Percentiles rank a stretch among this genome's conserved stretches.
Conservation (phyloP, 2,329 filamentous ascomycete genomes). For the Alternaria ventricosa region DNA sequence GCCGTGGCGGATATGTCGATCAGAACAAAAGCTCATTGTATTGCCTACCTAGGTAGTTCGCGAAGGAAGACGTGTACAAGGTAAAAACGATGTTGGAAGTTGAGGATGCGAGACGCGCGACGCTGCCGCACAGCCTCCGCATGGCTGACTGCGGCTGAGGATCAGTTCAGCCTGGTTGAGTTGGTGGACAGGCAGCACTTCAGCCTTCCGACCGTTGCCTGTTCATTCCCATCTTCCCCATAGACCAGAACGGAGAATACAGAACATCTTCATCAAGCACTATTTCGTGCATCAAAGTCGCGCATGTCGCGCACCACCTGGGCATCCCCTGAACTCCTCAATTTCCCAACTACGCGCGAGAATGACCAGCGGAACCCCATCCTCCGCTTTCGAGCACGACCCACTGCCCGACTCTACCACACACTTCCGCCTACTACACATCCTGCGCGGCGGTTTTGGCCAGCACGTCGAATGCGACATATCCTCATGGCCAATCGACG, state of each 20-base stretch:
- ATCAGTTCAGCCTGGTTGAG: neutral
- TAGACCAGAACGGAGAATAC: neutral
- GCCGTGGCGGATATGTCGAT: neutral
- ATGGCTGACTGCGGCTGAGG: neutral
- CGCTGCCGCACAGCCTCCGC: neutral
- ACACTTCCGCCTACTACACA: conserved; percentile 1
- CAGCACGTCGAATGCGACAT: conserved; percentile 3
- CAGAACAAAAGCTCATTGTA: neutral
- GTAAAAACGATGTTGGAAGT: neutral
- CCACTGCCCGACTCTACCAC: neutral
- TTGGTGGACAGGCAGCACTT: neutral
- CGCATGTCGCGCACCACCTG: too few species aligned
- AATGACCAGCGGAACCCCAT: neutral
- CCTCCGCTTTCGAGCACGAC: conserved; percentile 1
- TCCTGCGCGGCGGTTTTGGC: neutral
- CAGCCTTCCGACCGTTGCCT: neutral
- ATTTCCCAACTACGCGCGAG: neutral
- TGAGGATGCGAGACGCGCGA: neutral
- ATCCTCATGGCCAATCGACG: neutral
- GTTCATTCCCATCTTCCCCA: neutral
- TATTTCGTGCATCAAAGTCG: neutral
- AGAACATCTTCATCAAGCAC: neutral
- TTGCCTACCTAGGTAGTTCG: too few species aligned
- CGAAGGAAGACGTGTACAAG: neutral
- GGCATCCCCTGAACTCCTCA: too few species aligned